phyloP scores from a whole-genome alignment of 768 basidiomycete species.

The Hygrocybe coccinea region DNA sequence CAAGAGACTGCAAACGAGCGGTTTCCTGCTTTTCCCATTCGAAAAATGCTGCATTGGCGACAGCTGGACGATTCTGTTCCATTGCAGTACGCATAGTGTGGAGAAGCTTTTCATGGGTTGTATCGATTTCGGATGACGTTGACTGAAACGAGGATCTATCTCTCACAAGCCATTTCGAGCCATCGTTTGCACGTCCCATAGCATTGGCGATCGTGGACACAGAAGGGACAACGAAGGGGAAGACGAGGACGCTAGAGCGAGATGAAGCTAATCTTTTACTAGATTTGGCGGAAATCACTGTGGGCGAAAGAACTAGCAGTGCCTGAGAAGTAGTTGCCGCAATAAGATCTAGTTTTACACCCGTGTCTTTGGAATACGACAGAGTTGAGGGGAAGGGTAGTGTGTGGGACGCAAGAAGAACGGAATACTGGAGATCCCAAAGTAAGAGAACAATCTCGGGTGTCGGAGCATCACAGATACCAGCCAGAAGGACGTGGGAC shows the following conservation, averaged over 20 bases:
- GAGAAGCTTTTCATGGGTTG: slow-evolving; percentile 18
- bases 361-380: slow-evolving; percentile 22
- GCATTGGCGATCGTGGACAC: slow-evolving; percentile 61
- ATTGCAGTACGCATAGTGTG: slow-evolving; percentile 29
- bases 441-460: slow-evolving; percentile 51
- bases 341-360: slow-evolving; percentile 30
- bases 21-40: slow-evolving; percentile 48
- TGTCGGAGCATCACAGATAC: slow-evolving; percentile 31
- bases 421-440: slow-evolving; percentile 68
- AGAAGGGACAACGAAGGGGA: slow-evolving; percentile 51
- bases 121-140: slow-evolving; percentile 1
- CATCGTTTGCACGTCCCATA: slow-evolving; percentile 47
- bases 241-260: slow-evolving; percentile 53
- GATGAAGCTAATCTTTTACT: slow-evolving; percentile 20
- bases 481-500: slow-evolving; percentile 55
- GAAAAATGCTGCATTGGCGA: slow-evolving; percentile 57
- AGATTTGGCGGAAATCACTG: slow-evolving; percentile 10
- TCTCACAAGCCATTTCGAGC: slow-evolving; percentile 43
- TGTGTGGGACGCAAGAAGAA: slow-evolving; percentile 51
- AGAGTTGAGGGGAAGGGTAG: slow-evolving; percentile 48
- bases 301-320: slow-evolving; percentile 47
- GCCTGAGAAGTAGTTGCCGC: slow-evolving; percentile 42
- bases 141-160: slow-evolving; percentile 4
- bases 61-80: slow-evolving; percentile 40
- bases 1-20: slow-evolving; percentile 12